These are phyloP conservation scores for Galeopsis tetrahit DNA, from an alignment of 257 asterid species.

Conservation along the genomic window DNA sequence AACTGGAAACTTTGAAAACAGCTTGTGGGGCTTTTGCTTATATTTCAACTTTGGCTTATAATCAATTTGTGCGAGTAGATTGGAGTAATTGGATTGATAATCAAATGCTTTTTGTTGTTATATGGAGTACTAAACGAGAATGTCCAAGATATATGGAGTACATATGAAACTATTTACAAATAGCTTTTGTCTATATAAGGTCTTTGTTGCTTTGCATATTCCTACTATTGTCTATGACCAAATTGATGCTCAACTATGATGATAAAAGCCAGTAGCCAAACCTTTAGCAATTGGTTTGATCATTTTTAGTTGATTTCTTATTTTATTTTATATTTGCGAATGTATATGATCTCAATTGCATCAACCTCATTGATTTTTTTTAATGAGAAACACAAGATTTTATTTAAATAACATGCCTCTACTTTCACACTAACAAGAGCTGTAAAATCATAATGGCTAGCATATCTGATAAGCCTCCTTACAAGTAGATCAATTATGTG, in stretches of 20 bases:
- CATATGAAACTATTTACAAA: background rate
- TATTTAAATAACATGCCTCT: background rate
- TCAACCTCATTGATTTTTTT: constrained; percentile 1
- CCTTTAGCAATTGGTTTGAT: background rate
- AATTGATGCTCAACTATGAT: background rate
- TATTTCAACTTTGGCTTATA: background rate
- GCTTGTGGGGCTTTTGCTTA: background rate
- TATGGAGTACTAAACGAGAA: background rate
- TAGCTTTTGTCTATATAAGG: background rate
- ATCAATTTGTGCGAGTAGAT: background rate
- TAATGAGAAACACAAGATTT: background rate
- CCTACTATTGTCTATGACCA: background rate
- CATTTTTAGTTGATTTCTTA: background rate
- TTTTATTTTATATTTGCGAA: background rate
- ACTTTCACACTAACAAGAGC: background rate
- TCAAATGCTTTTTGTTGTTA: background rate
- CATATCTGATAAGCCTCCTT: background rate
- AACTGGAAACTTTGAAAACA: background rate
- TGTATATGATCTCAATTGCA: background rate
- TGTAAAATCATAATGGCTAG: background rate
- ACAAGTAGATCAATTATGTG: background rate
- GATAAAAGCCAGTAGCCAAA: background rate
- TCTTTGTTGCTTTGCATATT: background rate
- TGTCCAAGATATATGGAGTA: background rate
- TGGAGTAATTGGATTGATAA: background rate